Conservation (phyloP, 371 early-diverging fungal genomes). For the Mortierella sp. region DNA sequence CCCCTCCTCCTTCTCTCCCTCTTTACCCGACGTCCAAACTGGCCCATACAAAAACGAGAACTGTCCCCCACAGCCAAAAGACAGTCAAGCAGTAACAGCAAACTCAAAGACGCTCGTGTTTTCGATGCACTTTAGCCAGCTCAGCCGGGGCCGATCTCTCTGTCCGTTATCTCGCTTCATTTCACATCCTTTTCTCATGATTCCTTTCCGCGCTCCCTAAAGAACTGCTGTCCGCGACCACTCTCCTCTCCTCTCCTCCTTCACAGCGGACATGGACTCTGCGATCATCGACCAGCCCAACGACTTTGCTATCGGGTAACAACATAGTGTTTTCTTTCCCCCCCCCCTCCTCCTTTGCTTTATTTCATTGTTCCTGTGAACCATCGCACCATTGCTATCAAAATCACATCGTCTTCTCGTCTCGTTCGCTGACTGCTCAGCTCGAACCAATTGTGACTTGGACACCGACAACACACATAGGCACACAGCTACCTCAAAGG, state of each 20-base stretch:
- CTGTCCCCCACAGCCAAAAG: background rate
- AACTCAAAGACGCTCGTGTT: background rate
- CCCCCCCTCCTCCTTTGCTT: background rate
- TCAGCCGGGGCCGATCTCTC: background rate
- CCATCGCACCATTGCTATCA: background rate
- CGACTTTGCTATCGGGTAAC: slow-evolving; percentile 15
- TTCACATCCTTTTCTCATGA: background rate
- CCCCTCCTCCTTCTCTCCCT: background rate
- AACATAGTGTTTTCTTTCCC: background rate
- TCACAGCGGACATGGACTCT: slow-evolving; percentile 15
- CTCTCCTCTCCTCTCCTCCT: background rate
- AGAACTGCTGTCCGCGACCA: background rate
- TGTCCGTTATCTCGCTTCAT: background rate
- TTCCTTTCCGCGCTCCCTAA: background rate
- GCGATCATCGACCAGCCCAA: background rate
- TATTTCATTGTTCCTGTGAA: background rate
- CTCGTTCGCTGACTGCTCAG: background rate
- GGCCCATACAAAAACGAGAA: background rate
- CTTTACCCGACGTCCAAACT: background rate
- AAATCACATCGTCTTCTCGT: background rate
- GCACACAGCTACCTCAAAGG: slow-evolving; percentile 17
- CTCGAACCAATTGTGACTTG: background rate
- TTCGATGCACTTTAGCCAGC: slow-evolving; percentile 1
- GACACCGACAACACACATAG: background rate
- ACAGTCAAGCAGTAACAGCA: background rate